Base-by-base conservation (phyloP, 257 asterid species). In the Paraleonurus japonicus region DNA sequence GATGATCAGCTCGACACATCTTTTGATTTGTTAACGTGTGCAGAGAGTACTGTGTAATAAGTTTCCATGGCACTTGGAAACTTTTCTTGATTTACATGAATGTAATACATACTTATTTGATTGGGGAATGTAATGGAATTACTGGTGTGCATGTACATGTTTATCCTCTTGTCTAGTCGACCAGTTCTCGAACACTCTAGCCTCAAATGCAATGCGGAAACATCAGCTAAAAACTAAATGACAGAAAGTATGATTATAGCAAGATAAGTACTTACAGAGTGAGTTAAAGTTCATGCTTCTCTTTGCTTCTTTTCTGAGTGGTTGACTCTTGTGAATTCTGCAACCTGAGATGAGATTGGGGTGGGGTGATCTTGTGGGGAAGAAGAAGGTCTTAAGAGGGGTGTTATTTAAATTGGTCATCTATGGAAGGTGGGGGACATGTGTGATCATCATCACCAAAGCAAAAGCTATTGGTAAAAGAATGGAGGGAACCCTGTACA, bases 401-500 rank as follows among this genome's bases (percentile, higher is more conserved):
- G 45, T 72, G 75, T 45, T 88, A 84, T 81, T 75, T 82, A 88
- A 82, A 74, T 23, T 81, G 92, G 91, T 80, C 85, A 85, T 83
- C 63, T 33, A 79, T 32, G 78, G 81, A 68, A 74, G 82, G 85
- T 80, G 92, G 84, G 61, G 78, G 84, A 71, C 82, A 85, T 79
- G 77, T 75, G 80, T 80, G 78, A 88, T 88, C 73, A 85, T 87
- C 61, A 81, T 87, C 69, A 81, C 79, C 73, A 82, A 86, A 84
- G 83, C 76, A 78, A 84, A 89, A 81, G 88, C 41, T 60, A 62
- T 20, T 64, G 78, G 85, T 77, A 53, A 75, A 80, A 65, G 55
- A 55, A 76, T 73, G 85, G 95, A 88, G 91, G 98, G 97, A 87
- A 86, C 20, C 51, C 78, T 83, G 82, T 83, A 76, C 93, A 88